These are phyloP conservation scores for Xylaria sp. DNA, from an alignment of 2,329 filamentous ascomycete genomes.

Conservation along the genomic window DNA sequence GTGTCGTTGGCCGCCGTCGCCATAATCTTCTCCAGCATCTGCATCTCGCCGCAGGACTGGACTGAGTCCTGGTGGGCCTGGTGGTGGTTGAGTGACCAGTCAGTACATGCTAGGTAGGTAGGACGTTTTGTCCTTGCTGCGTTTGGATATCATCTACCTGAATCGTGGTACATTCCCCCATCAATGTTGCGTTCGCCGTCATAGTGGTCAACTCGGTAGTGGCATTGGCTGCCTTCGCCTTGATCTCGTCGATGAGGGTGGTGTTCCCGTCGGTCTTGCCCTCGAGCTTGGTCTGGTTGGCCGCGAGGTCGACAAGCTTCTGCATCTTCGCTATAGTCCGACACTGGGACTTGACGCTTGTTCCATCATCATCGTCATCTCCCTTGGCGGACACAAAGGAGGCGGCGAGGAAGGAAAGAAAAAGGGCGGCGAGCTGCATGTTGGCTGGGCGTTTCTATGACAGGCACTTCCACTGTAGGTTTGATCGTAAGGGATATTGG, in stretches of 20 bases:
- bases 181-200: conserved; percentile 41
- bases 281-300: conserved; percentile 42
- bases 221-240: conserved; percentile 40
- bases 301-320: conserved; percentile 37
- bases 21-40: conserved; percentile 31
- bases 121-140: no score
- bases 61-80: conserved; percentile 35
- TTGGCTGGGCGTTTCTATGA: conserved; percentile 6
- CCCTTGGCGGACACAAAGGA: conserved; percentile 32
- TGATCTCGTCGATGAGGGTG: conserved; percentile 40
- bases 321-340: conserved; percentile 36
- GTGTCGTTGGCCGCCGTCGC: conserved; percentile 36
- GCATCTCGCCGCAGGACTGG: conserved; percentile 36
- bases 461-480: not conserved
- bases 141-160: not conserved
- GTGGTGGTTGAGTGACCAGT: not conserved
- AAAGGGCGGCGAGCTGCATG: conserved; percentile 22
- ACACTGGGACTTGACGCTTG: conserved; percentile 38
- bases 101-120: not conserved
- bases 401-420: conserved; percentile 18
- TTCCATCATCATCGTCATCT: conserved; percentile 25
- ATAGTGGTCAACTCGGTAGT: conserved; percentile 37
- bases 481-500: not conserved
- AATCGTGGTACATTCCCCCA: conserved; percentile 38
- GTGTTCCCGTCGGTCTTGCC: conserved; percentile 40